Conservation (phyloP, 2,329 filamentous ascomycete species). For the Parastagonospora nodorum region DNA sequence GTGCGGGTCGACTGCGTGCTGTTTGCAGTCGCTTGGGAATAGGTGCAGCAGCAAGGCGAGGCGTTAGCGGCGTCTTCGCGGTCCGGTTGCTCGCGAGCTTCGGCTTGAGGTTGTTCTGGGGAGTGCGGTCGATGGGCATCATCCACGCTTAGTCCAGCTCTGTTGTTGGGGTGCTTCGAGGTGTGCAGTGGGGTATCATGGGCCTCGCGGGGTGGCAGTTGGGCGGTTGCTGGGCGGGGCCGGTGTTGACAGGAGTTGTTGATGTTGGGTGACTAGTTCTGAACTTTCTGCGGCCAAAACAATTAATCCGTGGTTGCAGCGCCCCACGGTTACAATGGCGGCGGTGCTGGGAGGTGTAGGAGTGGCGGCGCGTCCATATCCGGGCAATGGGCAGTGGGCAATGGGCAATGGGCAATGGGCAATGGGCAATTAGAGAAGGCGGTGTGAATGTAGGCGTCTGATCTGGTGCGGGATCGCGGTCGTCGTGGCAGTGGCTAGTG, state of each 20-base stretch:
- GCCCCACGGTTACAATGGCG: conserved; percentile 16
- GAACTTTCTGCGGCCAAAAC: conserved; percentile 18
- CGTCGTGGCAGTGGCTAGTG: conserved; percentile 6
- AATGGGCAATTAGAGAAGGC: conserved; percentile 16
- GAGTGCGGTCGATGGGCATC: conserved; percentile 47
- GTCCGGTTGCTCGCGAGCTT: conserved; percentile 67
- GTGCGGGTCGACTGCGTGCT: conserved; percentile 38
- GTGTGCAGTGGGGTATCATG: conserved; percentile 32
- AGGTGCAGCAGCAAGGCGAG: conserved; percentile 58
- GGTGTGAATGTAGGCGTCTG: conserved; percentile 9
- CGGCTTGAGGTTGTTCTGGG: conserved; percentile 65
- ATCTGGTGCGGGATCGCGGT: conserved; percentile 22
- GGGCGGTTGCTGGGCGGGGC: conserved; percentile 30
- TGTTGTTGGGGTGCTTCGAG: conserved; percentile 18
- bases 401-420: conserved; percentile 10
- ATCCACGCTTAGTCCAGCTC: conserved; percentile 24
- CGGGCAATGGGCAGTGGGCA: conserved; percentile 16
- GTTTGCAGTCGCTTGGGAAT: conserved; percentile 26
- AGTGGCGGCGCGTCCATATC: conserved; percentile 22
- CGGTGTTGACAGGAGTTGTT: conserved; percentile 29
- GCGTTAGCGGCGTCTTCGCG: conserved; percentile 61
- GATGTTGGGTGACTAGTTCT: conserved; percentile 9
- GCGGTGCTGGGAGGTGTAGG: conserved; percentile 10
- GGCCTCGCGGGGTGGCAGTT: conserved; percentile 32
- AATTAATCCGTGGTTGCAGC: conserved; percentile 10